Base-by-base conservation (phyloP, 2,329 filamentous ascomycete genomes). In the Penicillium sp. region DNA sequence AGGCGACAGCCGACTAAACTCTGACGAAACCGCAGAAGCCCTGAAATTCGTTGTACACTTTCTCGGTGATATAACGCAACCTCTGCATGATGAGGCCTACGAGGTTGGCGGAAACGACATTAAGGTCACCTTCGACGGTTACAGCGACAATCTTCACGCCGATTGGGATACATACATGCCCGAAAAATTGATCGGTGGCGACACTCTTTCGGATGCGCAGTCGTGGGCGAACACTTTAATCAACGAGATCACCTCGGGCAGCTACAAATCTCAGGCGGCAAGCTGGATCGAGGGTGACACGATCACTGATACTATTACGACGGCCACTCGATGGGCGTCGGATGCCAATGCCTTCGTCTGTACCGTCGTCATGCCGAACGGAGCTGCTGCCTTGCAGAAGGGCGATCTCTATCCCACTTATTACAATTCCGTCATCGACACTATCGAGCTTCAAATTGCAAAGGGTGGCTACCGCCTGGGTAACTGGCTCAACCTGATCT, bases 31-130 rank as follows among this genome's bases (percentile, higher is more conserved):
- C 35, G 70, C 72, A 51, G 72, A 76, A 44, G 77, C 77, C 0
- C 61, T 82, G 18, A 73, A 74, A 50, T 81, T 78, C 67, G 65
- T 82, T 47, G 68, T 82, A 20, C 79, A 73, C 54, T 46, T 66
- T 62, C 72, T 94, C 10, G 82, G 89, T 50, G 90, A 95, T 66
- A 82, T 89, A 24, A 83, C 83, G 53, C 90, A 91, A 64, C 88
- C 87, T 0, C 74, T 95, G 44, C 81, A 83, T 59, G 76, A 78
- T 11, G 79, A 83, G 69, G 77, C 85, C 49, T 79, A 86, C 6
- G 76, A 78, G 2, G 73, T 78, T 20, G 88, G 88, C 48, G 87
- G 87, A 0, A 91, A 90, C 60, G 79, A 80, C 10, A 87, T 90
- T 60, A 68, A 76, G 13, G 87, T 90, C 1, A 74, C 72, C 14